Percentiles rank a stretch among this genome's conserved stretches.
These are phyloP conservation scores for Lepidium africanum DNA, from an alignment of 345 rosid species.

Conservation along the genomic window DNA sequence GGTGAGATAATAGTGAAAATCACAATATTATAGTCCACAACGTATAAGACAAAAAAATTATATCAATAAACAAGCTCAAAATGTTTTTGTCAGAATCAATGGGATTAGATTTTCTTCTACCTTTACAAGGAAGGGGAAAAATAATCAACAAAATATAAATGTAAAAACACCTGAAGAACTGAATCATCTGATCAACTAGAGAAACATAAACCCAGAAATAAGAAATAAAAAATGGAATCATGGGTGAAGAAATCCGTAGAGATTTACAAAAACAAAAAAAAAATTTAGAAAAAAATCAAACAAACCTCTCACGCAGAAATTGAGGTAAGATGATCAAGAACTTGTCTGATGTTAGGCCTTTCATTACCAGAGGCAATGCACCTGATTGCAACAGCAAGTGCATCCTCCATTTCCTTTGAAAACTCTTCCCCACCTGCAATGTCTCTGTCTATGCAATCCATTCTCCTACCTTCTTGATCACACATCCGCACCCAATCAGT, in stretches of 20 bases:
- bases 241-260: constrained; percentile 12
- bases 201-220: constrained; percentile 3
- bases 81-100: constrained; percentile 20
- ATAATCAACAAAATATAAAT: constrained; percentile 26
- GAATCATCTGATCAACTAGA: constrained; percentile 28
- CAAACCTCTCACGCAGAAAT: constrained; percentile 52
- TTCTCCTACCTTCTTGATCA: constrained; percentile 78
- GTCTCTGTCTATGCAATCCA: constrained; percentile 91
- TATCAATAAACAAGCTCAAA: neutral
- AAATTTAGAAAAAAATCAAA: neutral
- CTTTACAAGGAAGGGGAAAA: constrained; percentile 24
- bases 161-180: constrained; percentile 21
- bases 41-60: neutral
- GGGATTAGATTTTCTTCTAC: constrained; percentile 31
- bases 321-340: constrained; percentile 56
- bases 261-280: constrained; percentile 37
- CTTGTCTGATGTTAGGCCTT: constrained; percentile 93
- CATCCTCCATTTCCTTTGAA: constrained; percentile 77
- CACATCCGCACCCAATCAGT: constrained; percentile 84
- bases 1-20: neutral
- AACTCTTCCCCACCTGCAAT: constrained; percentile 78
- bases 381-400: constrained; percentile 67
- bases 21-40: neutral
- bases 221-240: constrained; percentile 6
- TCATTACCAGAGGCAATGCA: constrained; percentile 81